Evolutionary conservation across 345 rosid genomes (phyloP).

Genomic region (Arabis hirsuta): DNA sequence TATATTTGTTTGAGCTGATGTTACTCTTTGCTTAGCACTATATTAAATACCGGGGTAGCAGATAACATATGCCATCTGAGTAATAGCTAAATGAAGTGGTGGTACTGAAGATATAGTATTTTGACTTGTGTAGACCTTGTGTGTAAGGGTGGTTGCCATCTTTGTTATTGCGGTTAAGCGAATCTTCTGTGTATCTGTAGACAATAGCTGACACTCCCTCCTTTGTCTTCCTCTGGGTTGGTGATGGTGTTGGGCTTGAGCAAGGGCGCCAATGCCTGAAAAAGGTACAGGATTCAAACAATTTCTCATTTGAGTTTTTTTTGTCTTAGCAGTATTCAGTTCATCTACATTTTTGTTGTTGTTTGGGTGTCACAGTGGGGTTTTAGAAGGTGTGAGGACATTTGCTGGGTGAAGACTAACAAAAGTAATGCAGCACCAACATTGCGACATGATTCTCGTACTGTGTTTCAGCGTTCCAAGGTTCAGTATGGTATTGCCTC

Average conservation of each 20-base stretch:
- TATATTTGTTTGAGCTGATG: not conserved
- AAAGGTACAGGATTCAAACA: conserved; percentile 56
- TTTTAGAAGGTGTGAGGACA: conserved; percentile 96
- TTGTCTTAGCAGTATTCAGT: not conserved
- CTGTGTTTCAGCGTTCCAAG: conserved; percentile 98
- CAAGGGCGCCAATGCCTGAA: conserved; percentile 98
- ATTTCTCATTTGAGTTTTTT: conserved; percentile 8
- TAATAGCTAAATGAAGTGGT: conserved; percentile 2
- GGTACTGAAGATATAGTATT: conserved; percentile 14
- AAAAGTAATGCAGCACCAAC: conserved; percentile 92
- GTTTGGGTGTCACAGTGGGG: conserved; percentile 75
- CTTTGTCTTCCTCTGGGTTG: conserved; percentile 98
- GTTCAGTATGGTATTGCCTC: conserved; percentile 47
- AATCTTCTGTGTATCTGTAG: conserved; percentile 47
- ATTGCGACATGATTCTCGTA: conserved; percentile 91
- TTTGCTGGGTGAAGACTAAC: conserved; percentile 99
- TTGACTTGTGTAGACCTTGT: conserved; percentile 19
- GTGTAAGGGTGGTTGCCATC: conserved; percentile 4
- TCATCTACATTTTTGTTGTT: conserved; percentile 1
- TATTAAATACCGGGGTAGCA: not conserved
- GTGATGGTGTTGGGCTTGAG: conserved; percentile 96
- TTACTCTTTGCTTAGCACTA: conserved; percentile 12
- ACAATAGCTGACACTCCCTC: conserved; percentile 99
- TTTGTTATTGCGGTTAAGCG: not conserved
- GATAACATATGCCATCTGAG: conserved; percentile 10